Percentiles rank a stretch among this genome's conserved stretches.
These are phyloP conservation scores for Daldinia eschscholtzii DNA, from an alignment of 2,329 filamentous ascomycete genomes.

Conservation along the genomic window DNA sequence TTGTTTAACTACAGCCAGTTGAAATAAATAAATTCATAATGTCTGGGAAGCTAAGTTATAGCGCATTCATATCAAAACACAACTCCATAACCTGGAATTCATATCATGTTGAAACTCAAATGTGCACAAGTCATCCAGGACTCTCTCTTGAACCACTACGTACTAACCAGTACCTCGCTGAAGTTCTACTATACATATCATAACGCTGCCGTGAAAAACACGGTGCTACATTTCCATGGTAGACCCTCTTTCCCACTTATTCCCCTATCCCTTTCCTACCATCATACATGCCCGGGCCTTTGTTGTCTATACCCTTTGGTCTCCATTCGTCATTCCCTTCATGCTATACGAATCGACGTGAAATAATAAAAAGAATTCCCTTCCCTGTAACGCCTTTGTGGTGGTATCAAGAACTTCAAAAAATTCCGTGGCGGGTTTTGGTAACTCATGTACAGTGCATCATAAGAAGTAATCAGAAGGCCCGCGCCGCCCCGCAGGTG, in stretches of 20 bases:
- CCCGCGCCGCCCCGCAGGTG: conserved; percentile 77
- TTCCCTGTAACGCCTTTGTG: conserved; percentile 42
- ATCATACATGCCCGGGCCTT: conserved; percentile 19
- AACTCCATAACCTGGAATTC: conserved; percentile 1
- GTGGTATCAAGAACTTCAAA: conserved; percentile 49
- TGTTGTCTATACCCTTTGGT: conserved; percentile 34
- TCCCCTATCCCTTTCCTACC: conserved; percentile 11
- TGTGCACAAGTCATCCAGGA: neutral
- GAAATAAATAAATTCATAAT: neutral
- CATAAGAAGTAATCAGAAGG: conserved; percentile 79
- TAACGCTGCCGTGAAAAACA: conserved; percentile 14
- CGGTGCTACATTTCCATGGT: conserved; percentile 24
- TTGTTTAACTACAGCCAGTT: neutral
- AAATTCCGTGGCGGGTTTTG: conserved; percentile 35
- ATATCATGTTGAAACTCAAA: neutral
- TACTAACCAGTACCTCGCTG: conserved; percentile 7
- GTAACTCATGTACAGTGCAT: conserved; percentile 44
- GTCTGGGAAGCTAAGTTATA: neutral
- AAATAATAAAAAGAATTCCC: conserved; percentile 16
- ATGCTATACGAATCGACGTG: conserved; percentile 33
- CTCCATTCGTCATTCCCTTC: conserved; percentile 27
- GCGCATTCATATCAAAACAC: neutral
- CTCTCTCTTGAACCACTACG: conserved; percentile 4
- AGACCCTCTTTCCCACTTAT: neutral
- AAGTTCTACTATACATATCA: conserved; percentile 37